A percentile compares a stretch with the other conserved stretches of the same genome.
phyloP scores from a whole-genome alignment of 345 rosid species.

The Melaleuca alternifolia region DNA sequence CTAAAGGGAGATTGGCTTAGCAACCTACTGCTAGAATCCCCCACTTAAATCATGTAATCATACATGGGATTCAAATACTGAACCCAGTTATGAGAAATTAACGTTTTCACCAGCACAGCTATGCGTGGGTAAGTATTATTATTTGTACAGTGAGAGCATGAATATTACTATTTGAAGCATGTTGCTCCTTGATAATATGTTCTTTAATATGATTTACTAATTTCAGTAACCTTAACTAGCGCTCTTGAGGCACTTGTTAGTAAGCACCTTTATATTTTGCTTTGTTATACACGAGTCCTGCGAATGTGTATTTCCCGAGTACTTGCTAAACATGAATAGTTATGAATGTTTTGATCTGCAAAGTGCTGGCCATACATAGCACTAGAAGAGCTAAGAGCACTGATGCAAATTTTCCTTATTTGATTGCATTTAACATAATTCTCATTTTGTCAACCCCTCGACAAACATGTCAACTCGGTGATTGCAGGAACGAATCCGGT shows the following conservation, averaged over 20 bases:
- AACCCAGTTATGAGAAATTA: too few relatives aligned
- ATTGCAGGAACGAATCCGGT: not conserved
- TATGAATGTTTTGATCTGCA: not conserved
- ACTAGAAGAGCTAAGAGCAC: not conserved
- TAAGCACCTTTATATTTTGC: not conserved
- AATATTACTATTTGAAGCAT: not conserved
- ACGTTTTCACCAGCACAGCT: too few relatives aligned
- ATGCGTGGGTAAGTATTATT: too few relatives aligned
- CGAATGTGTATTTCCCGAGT: rapidly evolving
- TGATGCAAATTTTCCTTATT: not conserved
- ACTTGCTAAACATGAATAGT: not conserved
- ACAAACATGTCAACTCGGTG: not conserved
- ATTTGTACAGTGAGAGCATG: not conserved
- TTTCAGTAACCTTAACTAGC: not conserved
- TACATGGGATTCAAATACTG: too few relatives aligned
- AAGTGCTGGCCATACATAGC: not conserved
- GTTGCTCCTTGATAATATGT: not conserved
- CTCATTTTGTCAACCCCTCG: not conserved
- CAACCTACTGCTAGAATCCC: too few relatives aligned
- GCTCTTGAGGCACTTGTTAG: not conserved
- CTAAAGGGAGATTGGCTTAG: too few relatives aligned
- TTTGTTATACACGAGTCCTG: not conserved
- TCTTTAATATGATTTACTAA: not conserved
- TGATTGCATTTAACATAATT: not conserved
- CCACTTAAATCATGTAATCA: too few relatives aligned